phyloP scores from a whole-genome alignment of 176 grass and related monocot species.

The Aegilops bicornis region DNA sequence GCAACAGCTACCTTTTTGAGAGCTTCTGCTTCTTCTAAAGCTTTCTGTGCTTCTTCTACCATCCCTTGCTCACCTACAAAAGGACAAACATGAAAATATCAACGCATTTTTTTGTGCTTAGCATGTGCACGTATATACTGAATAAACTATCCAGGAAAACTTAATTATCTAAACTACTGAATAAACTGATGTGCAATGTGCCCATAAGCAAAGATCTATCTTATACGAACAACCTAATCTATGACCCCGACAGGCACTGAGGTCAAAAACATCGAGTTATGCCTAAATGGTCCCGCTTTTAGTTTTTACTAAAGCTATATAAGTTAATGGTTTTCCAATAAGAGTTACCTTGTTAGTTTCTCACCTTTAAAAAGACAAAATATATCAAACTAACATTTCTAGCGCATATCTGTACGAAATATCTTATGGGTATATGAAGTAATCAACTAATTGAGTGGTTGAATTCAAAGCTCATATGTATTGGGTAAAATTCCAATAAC shows the following conservation, averaged over 20 bases:
- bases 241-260: not conserved
- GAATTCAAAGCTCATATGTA: not conserved
- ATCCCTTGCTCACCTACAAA: conserved; percentile 86
- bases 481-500: not conserved
- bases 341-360: not conserved
- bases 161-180: not conserved
- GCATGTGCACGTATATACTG: not conserved
- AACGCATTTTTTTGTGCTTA: not conserved
- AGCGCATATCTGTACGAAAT: not conserved
- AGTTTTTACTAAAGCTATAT: not conserved
- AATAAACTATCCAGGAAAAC: not conserved
- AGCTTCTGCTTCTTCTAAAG: conserved; percentile 96
- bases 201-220: not conserved
- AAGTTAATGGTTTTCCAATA: not conserved
- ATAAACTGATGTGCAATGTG: not conserved
- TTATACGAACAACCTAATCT: not conserved
- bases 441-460: not conserved
- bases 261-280: not conserved
- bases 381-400: not conserved
- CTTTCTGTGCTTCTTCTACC: conserved; percentile 90
- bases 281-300: not conserved
- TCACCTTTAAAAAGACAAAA: not conserved
- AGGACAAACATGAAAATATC: conserved; percentile 13
- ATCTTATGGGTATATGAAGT: not conserved
- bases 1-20: conserved; percentile 74